Percentiles rank a stretch among this genome's conserved stretches.
phyloP scores from a whole-genome alignment of 495 filamentous ascomycete genomes.

The Lasiosphaeris hirsuta region DNA sequence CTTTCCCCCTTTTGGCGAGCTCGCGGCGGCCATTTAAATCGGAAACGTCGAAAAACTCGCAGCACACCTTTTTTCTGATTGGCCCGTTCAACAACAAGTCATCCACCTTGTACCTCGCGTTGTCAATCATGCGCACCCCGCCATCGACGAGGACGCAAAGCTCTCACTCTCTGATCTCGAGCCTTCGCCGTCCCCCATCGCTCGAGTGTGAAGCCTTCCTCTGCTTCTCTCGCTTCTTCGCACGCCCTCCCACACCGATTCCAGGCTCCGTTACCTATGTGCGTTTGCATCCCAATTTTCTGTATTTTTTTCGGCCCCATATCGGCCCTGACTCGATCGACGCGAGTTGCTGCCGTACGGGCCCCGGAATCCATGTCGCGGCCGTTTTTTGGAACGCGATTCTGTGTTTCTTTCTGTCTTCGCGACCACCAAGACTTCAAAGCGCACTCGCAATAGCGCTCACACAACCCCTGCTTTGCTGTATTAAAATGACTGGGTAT shows the following conservation, averaged over 20 bases:
- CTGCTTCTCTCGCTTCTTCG: conserved; percentile 37
- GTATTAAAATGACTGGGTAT: conserved; percentile 8
- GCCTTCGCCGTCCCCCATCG: conserved; percentile 29
- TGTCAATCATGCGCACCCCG: conserved; percentile 37
- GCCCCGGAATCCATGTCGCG: neutral
- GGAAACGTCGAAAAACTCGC: conserved; percentile 24
- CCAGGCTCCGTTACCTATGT: neutral
- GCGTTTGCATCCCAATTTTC: conserved; percentile 18
- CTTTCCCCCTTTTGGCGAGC: conserved; percentile 30
- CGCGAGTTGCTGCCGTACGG: neutral
- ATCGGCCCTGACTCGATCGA: neutral
- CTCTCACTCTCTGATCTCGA: conserved; percentile 36
- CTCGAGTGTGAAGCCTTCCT: conserved; percentile 29
- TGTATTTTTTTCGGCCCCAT: conserved; percentile 17
- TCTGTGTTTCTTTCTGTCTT: conserved; percentile 20
- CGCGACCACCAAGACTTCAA: conserved; percentile 15
- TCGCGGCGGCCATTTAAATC: conserved; percentile 20
- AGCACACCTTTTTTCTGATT: conserved; percentile 41
- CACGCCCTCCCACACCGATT: conserved; percentile 12
- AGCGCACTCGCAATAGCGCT: conserved; percentile 35
- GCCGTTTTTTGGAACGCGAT: conserved; percentile 23
- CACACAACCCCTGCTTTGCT: conserved; percentile 33
- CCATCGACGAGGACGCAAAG: conserved; percentile 18
- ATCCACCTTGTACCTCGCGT: conserved; percentile 37
- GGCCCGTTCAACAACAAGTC: conserved; percentile 35